Percentiles rank a stretch among this genome's conserved stretches.
Evolutionary conservation across 2,329 filamentous ascomycete species (phyloP).

Genomic region (Phialemoniopsis sp.): DNA sequence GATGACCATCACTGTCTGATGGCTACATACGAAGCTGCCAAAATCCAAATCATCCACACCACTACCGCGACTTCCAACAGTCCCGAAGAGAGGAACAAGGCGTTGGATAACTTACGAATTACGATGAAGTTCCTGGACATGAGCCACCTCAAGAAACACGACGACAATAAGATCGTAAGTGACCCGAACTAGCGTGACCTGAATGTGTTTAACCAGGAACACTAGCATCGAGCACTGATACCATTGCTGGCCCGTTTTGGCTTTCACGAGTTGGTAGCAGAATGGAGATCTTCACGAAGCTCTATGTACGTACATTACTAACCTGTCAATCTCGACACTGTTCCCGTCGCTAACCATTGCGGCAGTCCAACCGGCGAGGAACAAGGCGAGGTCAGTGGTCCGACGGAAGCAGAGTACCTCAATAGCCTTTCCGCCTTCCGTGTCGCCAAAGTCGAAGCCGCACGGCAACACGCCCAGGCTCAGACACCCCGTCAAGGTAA

Average conservation of each 20-base stretch:
- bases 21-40: conserved; percentile 16
- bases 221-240: conserved; percentile 1
- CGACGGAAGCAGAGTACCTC: conserved; percentile 3
- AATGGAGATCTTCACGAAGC: conserved; percentile 2
- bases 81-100: conserved; percentile 9
- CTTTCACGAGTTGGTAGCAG: conserved; percentile 4
- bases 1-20: conserved; percentile 16
- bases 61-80: conserved; percentile 12
- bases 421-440: conserved; percentile 5
- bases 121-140: conserved; percentile 8
- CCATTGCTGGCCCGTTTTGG: conserved; percentile 4
- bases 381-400: conserved; percentile 1
- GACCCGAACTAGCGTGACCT: neutral
- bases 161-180: conserved; percentile 3
- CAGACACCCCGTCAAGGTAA: neutral
- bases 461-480: neutral
- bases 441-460: conserved; percentile 1
- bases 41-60: conserved; percentile 18
- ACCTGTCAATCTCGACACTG: neutral
- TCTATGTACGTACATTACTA: neutral
- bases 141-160: conserved; percentile 3
- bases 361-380: neutral
- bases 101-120: conserved; percentile 13
- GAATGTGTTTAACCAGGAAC: neutral
- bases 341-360: neutral